Conservation (phyloP, 2,329 filamentous ascomycete genomes). For the Colletotrichum horii region DNA sequence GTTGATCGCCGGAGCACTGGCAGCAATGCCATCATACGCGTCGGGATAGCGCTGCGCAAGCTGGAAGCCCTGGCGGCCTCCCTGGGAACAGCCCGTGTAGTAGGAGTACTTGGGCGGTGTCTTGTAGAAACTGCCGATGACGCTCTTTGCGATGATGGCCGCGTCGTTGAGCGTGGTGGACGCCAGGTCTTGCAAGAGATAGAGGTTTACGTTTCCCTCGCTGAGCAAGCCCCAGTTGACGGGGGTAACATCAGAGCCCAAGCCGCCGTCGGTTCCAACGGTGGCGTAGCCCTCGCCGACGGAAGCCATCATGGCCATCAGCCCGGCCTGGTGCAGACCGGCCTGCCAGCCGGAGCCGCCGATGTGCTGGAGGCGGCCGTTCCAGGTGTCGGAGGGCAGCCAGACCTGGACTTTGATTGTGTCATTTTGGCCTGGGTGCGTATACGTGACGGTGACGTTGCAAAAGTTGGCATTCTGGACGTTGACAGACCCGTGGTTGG, state of each 20-base stretch:
- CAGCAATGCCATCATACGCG: background rate
- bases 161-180: background rate
- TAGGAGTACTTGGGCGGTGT: background rate
- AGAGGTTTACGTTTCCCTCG: background rate
- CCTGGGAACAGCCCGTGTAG: background rate
- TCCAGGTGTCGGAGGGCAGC: background rate
- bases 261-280: background rate
- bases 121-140: background rate
- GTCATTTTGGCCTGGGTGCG: background rate
- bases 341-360: background rate
- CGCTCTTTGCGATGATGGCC: background rate
- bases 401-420: background rate
- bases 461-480: background rate
- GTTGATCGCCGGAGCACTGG: background rate
- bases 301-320: background rate
- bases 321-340: background rate
- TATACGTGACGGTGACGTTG: background rate
- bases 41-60: background rate
- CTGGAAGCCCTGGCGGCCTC: background rate
- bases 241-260: background rate
- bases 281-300: background rate
- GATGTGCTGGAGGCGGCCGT: background rate
- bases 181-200: accelerated
- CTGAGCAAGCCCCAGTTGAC: background rate
- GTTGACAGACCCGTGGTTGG: background rate